A percentile compares a stretch with the other conserved stretches of the same genome.
Evolutionary conservation across 2,329 filamentous ascomycete species (phyloP).

Genomic region (Hymenoscyphus fructigenus): DNA sequence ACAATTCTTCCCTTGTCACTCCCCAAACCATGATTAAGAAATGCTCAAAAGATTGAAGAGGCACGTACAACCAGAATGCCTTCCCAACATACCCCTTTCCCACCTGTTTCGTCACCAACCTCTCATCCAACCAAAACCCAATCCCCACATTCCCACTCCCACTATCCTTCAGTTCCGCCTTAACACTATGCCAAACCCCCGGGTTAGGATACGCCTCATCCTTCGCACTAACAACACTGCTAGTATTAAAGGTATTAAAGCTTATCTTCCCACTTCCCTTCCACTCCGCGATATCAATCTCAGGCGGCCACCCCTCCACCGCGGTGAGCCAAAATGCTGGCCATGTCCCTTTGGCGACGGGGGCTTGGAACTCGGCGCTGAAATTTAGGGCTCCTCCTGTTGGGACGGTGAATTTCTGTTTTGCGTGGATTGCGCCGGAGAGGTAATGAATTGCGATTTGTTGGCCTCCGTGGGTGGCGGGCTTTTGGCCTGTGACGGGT

Average conservation of each 20-base stretch:
- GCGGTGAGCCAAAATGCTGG: constrained; percentile 59
- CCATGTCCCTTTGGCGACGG: constrained; percentile 48
- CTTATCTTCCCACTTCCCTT: constrained; percentile 54
- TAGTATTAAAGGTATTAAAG: constrained; percentile 56
- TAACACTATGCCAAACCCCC: constrained; percentile 48
- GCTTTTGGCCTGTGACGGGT: constrained; percentile 25
- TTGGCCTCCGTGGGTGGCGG: constrained; percentile 33
- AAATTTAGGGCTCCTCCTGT: constrained; percentile 42
- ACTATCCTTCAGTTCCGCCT: constrained; percentile 49
- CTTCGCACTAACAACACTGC: constrained; percentile 45
- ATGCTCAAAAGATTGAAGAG: neutral
- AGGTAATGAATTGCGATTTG: constrained; percentile 49
- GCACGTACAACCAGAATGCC: constrained; percentile 33
- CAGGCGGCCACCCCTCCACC: constrained; percentile 55
- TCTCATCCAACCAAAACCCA: constrained; percentile 54
- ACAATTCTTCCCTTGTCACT: neutral
- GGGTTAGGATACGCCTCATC: constrained; percentile 50
- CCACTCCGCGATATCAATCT: constrained; percentile 62
- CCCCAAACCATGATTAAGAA: neutral
- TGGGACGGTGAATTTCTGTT: constrained; percentile 42
- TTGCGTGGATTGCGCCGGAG: constrained; percentile 43
- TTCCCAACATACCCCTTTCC: constrained; percentile 50
- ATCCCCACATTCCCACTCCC: constrained; percentile 51
- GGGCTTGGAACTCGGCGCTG: constrained; percentile 41
- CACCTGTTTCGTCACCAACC: constrained; percentile 49